Evolutionary conservation across 306 rosid species (phyloP).

Genomic region (Cicer yamashitae): DNA sequence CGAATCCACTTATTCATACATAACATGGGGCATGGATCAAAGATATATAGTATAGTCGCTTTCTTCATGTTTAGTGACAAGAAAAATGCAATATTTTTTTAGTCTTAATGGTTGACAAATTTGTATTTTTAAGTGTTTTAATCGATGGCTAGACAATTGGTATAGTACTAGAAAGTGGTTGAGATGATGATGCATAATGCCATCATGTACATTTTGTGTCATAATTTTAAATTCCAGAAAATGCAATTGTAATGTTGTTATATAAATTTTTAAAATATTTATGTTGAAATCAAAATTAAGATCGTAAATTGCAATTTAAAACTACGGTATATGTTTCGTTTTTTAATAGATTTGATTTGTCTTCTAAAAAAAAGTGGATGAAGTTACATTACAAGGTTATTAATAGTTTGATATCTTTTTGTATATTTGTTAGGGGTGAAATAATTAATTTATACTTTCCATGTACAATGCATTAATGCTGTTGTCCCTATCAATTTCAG

Average conservation of each 20-base stretch:
- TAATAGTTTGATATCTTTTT: conserved; percentile 4
- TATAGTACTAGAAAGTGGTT: conserved; percentile 39
- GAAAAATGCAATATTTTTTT: conserved; percentile 24
- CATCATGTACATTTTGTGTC: too few relatives aligned
- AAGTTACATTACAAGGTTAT: neutral
- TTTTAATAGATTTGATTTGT: neutral
- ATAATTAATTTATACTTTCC: conserved; percentile 25
- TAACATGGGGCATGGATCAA: conserved; percentile 47
- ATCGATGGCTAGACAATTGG: neutral
- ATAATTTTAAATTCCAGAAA: too few relatives aligned
- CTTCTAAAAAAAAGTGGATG: neutral
- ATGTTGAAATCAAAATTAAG: neutral
- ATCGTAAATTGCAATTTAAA: neutral
- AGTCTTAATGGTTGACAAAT: conserved; percentile 40
- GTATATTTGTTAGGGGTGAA: neutral
- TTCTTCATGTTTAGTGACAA: conserved; percentile 32
- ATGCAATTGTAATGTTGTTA: too few relatives aligned
- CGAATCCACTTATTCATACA: conserved; percentile 56
- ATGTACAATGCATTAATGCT: conserved; percentile 19
- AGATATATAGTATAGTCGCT: conserved; percentile 34
- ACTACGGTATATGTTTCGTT: neutral
- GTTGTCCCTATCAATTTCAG: conserved; percentile 33
- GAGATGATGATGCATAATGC: conserved; percentile 8
- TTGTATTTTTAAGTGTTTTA: conserved; percentile 25
- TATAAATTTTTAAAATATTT: too few relatives aligned